Conservation (phyloP, 1,139 yeast species). For the Yamadazyma diospyri region DNA sequence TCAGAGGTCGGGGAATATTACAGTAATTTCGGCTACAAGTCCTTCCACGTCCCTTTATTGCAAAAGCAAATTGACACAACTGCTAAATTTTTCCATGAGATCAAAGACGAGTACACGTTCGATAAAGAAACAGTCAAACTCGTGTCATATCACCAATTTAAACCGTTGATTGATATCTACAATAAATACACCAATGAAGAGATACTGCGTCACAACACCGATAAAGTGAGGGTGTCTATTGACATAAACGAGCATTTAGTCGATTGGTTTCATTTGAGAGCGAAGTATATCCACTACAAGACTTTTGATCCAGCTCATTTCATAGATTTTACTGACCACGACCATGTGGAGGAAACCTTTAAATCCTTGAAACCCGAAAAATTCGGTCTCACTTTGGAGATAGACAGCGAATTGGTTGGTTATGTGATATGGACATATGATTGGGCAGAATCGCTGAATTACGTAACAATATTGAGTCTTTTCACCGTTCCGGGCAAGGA, state of each 20-base stretch:
- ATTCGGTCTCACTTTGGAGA: slow-evolving; percentile 30
- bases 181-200: slow-evolving; percentile 18
- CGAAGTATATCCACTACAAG: slow-evolving; percentile 34
- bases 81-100: slow-evolving; percentile 1
- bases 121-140: slow-evolving; percentile 12
- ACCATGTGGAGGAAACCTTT: slow-evolving; percentile 22
- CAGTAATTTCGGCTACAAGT: slow-evolving; percentile 52
- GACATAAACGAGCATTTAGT: slow-evolving; percentile 27
- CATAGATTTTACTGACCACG: slow-evolving; percentile 26
- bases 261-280: slow-evolving; percentile 46
- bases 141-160: slow-evolving; percentile 32
- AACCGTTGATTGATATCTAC: slow-evolving; percentile 22
- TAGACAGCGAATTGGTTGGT: slow-evolving; percentile 21
- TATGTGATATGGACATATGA: slow-evolving; percentile 42
- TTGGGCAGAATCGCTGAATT: slow-evolving; percentile 18
- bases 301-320: slow-evolving; percentile 19
- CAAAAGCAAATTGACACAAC: slow-evolving; percentile 1
- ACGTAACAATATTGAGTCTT: slow-evolving; percentile 5
- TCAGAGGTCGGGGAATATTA: slow-evolving; percentile 75
- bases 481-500: slow-evolving; percentile 12
- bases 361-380: slow-evolving; percentile 22
- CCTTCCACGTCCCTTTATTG: slow-evolving; percentile 39
- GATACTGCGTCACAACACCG: slow-evolving; percentile 10
- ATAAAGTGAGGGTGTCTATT: slow-evolving; percentile 29
- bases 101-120: slow-evolving; percentile 1